Base-by-base conservation (phyloP, 495 filamentous ascomycete species). In the Amphirosellinia nigrospora region DNA sequence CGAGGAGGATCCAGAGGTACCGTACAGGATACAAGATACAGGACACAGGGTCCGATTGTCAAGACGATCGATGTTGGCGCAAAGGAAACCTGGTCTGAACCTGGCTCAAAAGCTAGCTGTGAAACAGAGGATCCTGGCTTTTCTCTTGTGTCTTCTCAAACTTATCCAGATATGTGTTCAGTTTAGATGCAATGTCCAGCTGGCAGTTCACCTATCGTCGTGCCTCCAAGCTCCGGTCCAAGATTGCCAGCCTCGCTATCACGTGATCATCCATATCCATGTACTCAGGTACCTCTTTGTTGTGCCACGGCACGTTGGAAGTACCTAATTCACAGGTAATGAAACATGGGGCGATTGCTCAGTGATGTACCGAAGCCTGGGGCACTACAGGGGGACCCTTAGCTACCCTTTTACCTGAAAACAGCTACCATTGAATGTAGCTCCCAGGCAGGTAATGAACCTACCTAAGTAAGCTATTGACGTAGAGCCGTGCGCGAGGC, bases 201-300 rank as follows among this genome's bases (percentile, higher is more conserved):
- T 65, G 46, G 38, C 23, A 50, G 45, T 19, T 45, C 63, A 36
- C 63, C 30, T 38, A 38, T 52, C 36, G 45, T 41, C 46, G 63
- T 65, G 50, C 34, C 48, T 66, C 32, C 64, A 55, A 39, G 30
- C 62, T 39, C 46, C 43, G 32, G 36, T 58, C 9, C 6, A 52
- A 8, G 43, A 38, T 64, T 13, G 48, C 52, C 50, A 67, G 65
- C 65, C 65, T 67, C 19, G 65, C 30, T 30, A 41, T 58, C 65
- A 58, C 50, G 65, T 67, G 65, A 59, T 11, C 7, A 0, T 28
- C 45, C 19, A 38, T 36, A 34, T 48, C 30, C 16, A 58, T 8
- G 21, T 13, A 30, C 23, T 0, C 28, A 15, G 21, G 48, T 28
- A 52, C 6, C 48, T 28, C 48, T 56, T 15, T 30, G 23, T 43